phyloP scores from a whole-genome alignment of 2,329 filamentous ascomycete species.

The Apiospora pterosperma region DNA sequence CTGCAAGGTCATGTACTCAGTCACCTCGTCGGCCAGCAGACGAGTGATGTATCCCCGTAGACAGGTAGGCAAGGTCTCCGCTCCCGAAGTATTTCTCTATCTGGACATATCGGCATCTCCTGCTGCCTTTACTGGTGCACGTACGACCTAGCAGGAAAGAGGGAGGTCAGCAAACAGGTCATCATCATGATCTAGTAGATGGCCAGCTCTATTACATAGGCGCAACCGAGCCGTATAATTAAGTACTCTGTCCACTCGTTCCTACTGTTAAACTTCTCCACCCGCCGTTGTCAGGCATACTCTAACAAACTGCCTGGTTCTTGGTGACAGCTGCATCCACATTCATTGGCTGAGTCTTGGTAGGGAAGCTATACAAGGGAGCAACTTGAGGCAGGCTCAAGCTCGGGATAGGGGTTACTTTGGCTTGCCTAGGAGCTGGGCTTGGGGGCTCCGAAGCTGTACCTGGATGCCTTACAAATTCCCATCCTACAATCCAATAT shows the following conservation, averaged over 20 bases:
- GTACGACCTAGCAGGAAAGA: background rate
- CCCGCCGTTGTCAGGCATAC: background rate
- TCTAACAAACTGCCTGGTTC: background rate
- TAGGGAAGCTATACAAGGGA: background rate
- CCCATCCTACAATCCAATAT: background rate
- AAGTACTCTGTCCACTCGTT: background rate
- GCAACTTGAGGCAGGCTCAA: background rate
- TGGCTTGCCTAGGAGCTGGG: background rate
- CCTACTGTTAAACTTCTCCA: background rate
- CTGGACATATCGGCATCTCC: background rate
- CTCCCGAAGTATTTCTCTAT: background rate
- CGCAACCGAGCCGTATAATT: background rate
- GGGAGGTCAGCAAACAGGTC: background rate
- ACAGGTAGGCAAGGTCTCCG: background rate
- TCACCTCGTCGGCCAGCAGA: background rate
- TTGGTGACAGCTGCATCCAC: background rate
- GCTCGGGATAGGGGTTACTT: background rate
- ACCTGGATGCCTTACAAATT: background rate
- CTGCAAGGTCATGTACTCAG: background rate
- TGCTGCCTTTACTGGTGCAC: background rate
- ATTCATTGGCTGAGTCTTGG: no score
- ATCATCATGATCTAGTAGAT: background rate
- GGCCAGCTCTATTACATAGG: background rate
- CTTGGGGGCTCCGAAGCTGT: background rate
- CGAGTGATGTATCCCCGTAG: background rate